Conservation (phyloP, 768 basidiomycete genomes). For the Tylopilus balloui region DNA sequence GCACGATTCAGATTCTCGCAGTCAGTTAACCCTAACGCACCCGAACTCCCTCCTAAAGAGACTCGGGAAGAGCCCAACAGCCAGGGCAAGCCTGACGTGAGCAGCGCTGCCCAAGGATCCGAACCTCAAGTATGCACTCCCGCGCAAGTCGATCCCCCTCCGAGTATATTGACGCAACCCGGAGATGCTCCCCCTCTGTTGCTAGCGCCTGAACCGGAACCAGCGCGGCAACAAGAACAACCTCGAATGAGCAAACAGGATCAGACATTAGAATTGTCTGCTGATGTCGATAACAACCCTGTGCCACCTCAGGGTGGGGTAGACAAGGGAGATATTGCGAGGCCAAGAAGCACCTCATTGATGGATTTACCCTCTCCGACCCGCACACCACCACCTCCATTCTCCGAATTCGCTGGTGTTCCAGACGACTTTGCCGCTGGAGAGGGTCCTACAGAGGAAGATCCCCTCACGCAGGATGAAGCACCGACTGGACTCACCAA, state of each 20-base stretch:
- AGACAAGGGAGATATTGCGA: not conserved
- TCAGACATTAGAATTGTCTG: not conserved
- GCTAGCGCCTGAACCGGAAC: not conserved
- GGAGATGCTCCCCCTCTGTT: slow-evolving; percentile 8
- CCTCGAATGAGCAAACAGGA: not conserved
- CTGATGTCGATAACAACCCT: slow-evolving; percentile 12
- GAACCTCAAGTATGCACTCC: slow-evolving; percentile 18
- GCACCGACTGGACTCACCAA: slow-evolving; percentile 15
- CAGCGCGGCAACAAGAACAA: not conserved
- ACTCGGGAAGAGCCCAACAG: not conserved
- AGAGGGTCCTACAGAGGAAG: slow-evolving; percentile 6
- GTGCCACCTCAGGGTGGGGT: not conserved
- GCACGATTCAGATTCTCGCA: slow-evolving; percentile 4
- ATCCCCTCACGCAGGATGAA: slow-evolving; percentile 18
- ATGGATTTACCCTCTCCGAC: slow-evolving; percentile 9
- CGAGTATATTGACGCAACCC: slow-evolving; percentile 10
- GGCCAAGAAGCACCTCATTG: not conserved
- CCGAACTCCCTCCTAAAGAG: slow-evolving; percentile 8
- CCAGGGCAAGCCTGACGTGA: slow-evolving; percentile 7
- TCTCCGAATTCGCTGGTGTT: slow-evolving; percentile 18
- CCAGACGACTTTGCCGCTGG: slow-evolving; percentile 1
- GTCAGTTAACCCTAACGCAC: not conserved
- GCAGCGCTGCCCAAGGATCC: not conserved
- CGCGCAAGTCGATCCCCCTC: slow-evolving; percentile 23
- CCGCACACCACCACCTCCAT: slow-evolving; percentile 27